Evolutionary conservation across 2,329 filamentous ascomycete species (phyloP).

Genomic region (Microascus cirrosus): DNA sequence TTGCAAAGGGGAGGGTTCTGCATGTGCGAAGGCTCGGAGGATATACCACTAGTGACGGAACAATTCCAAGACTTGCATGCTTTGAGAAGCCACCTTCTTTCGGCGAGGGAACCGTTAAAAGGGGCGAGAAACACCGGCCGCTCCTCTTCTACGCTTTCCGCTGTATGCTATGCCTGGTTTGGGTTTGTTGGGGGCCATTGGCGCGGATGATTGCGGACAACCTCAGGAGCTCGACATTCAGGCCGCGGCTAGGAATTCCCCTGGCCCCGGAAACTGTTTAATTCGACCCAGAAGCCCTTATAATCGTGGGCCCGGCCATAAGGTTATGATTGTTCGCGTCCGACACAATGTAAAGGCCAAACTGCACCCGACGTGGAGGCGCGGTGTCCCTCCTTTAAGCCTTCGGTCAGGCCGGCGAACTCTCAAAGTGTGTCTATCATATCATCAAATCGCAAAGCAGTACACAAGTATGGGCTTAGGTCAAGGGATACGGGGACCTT

Average conservation of each 20-base stretch:
- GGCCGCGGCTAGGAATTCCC: too few species aligned
- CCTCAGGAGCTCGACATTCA: too few species aligned
- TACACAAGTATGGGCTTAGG: neutral
- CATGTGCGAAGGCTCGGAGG: neutral
- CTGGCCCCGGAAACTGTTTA: neutral
- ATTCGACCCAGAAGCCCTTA: neutral
- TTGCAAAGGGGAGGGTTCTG: neutral
- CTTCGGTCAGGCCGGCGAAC: neutral
- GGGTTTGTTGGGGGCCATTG: too few species aligned
- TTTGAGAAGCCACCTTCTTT: too few species aligned
- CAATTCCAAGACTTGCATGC: neutral
- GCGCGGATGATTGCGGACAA: too few species aligned
- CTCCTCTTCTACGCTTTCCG: too few species aligned
- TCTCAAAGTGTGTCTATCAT: neutral
- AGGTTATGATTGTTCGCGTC: neutral
- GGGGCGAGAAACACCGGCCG: too few species aligned
- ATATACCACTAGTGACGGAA: neutral
- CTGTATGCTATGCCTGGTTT: too few species aligned
- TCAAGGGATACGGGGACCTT: neutral
- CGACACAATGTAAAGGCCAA: conserved; percentile 14
- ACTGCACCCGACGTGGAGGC: neutral
- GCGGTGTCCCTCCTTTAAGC: neutral
- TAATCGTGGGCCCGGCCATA: neutral
- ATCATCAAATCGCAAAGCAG: neutral
- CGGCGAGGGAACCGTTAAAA: too few species aligned